Evolutionary conservation across 495 filamentous ascomycete genomes (phyloP), one percentile per base, ranked within the genome.

Genomic region (Hypoxylon subgilvum): DNA sequence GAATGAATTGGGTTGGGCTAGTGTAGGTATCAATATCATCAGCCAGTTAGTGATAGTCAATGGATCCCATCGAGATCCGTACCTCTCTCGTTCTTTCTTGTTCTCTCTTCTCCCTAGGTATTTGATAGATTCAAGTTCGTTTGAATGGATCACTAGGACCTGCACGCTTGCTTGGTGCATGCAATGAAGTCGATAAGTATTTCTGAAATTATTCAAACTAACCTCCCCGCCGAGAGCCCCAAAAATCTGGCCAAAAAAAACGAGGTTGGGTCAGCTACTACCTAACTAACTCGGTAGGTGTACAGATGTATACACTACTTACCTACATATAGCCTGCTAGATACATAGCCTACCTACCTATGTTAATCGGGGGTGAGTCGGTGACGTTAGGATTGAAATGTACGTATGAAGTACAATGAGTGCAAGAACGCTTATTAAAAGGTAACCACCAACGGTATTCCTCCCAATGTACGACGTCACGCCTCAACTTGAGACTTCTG

Each of bases 171-270:
- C 8, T 27, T 4, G 23, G 23, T 27, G 8, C 23, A 27, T 27
- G 23, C 23, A 27, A 27, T 27, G 23, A 4, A 27, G 23, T 3
- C 23, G 36, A 44, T 54, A 42, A 43, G 31, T 28, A 18, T 32
- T 47, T 28, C 56, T 38, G 52, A 22, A 41, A 34, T 39, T 12
- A 4, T 53, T 53, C 40, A n/a, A n/a, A n/a, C n/a, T n/a, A n/a
- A n/a, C 31, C 39, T 55, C 57, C 50, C 57, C 50, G 57, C 57
- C 19, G 44, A 61, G 57, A 61, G 51, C 57, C 57, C 50, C 57
- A 61, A 44, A 25, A 46, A 5, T 30, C n/a, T n/a, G n/a, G n/a
- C n/a, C n/a, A n/a, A n/a, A n/a, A n/a, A n/a, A n/a, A n/a, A n/a
- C n/a, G n/a, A n/a, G n/a, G n/a, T n/a, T n/a, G n/a, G n/a, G n/a